A percentile compares a stretch with the other conserved stretches of the same genome.
Evolutionary conservation across 305 asterid genomes (phyloP).

Genomic region (Fraxinus latifolia): DNA sequence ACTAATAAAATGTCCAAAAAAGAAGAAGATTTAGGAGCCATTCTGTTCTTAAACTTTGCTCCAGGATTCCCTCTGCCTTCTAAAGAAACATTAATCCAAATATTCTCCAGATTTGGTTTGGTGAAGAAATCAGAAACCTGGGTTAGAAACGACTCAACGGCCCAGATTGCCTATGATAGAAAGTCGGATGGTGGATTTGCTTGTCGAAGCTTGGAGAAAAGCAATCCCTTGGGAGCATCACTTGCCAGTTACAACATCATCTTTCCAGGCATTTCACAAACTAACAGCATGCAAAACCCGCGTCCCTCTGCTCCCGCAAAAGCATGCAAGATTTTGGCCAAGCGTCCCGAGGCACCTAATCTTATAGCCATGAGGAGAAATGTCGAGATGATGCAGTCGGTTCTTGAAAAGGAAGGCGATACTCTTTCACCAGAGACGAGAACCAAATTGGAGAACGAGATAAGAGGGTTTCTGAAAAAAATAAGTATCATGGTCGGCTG

Average conservation of each 20-base stretch:
- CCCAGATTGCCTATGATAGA: constrained; percentile 45
- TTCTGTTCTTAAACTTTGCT: constrained; percentile 42
- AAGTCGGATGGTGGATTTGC: constrained; percentile 56
- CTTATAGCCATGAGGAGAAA: constrained; percentile 51
- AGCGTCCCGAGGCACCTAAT: constrained; percentile 31
- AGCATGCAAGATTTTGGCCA: constrained; percentile 16
- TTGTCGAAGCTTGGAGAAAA: constrained; percentile 47
- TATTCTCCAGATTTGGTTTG: constrained; percentile 55
- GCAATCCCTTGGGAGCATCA: constrained; percentile 50
- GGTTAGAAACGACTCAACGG: constrained; percentile 26
- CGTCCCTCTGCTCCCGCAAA: constrained; percentile 22
- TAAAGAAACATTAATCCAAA: constrained; percentile 36
- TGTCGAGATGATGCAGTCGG: constrained; percentile 69
- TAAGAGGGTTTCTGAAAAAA: constrained; percentile 50
- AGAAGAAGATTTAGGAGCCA: constrained; percentile 36
- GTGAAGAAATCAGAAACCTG: constrained; percentile 50
- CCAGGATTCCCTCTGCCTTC: constrained; percentile 44
- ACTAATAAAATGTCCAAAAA: constrained; percentile 5
- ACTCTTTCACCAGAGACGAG: constrained; percentile 53
- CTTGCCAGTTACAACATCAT: constrained; percentile 42
- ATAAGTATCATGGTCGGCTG: constrained; percentile 39
- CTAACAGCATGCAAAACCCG: constrained; percentile 5
- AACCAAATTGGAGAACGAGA: constrained; percentile 63
- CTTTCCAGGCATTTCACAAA: constrained; percentile 21
- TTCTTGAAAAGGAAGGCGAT: constrained; percentile 66